Evolutionary conservation across 2,329 filamentous ascomycete genomes (phyloP).

Genomic region (Aspergillus sp.): DNA sequence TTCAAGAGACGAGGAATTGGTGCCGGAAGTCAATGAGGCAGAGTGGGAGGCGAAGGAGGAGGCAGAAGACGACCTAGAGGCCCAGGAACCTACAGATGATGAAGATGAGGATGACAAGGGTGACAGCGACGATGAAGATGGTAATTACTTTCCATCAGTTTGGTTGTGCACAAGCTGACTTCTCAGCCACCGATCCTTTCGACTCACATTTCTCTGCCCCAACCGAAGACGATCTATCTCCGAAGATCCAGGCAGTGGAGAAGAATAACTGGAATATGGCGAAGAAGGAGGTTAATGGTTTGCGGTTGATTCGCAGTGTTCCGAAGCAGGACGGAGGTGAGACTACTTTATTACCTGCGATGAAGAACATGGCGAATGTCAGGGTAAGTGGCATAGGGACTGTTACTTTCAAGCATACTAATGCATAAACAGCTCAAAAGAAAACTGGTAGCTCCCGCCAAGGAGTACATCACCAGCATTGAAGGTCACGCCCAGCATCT

Average conservation of each 20-base stretch:
- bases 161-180: constrained; percentile 34
- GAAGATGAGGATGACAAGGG: constrained; percentile 30
- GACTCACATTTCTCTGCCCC: constrained; percentile 69
- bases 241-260: constrained; percentile 42
- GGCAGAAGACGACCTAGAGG: constrained; percentile 42
- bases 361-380: constrained; percentile 27
- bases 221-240: constrained; percentile 54
- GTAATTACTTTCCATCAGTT: constrained; percentile 10
- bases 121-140: constrained; percentile 32
- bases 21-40: constrained; percentile 20
- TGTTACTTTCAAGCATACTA: background rate
- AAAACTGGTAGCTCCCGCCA: constrained; percentile 54
- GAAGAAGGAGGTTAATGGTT: constrained; percentile 30
- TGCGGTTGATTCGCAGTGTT: constrained; percentile 24
- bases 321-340: constrained; percentile 23
- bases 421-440: constrained; percentile 55
- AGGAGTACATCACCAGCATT: constrained; percentile 52
- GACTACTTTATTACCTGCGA: constrained; percentile 19
- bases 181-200: constrained; percentile 63
- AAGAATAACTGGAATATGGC: constrained; percentile 44
- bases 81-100: constrained; percentile 43
- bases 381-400: constrained; percentile 23
- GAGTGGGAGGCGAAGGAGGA: constrained; percentile 12
- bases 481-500: constrained; percentile 58
- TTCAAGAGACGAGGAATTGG: constrained; percentile 16